Evolutionary conservation across 2,329 filamentous ascomycete species (phyloP), one percentile per base, ranked within the genome.

Genomic region (Leptographium lundbergii): DNA sequence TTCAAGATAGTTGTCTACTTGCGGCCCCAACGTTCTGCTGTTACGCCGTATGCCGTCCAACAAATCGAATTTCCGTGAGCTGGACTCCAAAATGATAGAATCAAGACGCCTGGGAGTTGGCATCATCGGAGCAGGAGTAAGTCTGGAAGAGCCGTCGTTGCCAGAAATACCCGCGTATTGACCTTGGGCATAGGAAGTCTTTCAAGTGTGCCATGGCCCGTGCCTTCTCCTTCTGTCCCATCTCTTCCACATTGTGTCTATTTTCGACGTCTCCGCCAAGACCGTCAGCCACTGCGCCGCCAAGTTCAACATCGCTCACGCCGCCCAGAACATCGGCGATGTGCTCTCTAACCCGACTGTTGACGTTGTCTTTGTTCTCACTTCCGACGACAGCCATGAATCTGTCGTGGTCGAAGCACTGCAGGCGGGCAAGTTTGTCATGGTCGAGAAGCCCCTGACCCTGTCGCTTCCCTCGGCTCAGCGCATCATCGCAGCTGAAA

Each of bases 391-490:
- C n/a, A n/a, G n/a, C n/a, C n/a, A n/a, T n/a, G n/a, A n/a, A n/a
- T n/a, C n/a, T n/a, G n/a, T n/a, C n/a, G n/a, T n/a, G n/a, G 77
- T 85, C 29, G 65, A 75, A 0, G 80, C 81, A 0, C 70, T 86
- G 1, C 61, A 77, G 59, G 68, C 76, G 19, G 74, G 76, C 57
- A 86, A 86, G 66, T n/a, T 71, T 62, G 77, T 79, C 19, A 73
- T 86, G 61, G 69, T 86, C 7, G 82, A 86, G 66, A 84, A 84
- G 60, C 82, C 83, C 0, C 64, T 82, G 3, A 74, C 80, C 0
- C 66, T 85, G 9, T 78, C 72, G 27, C 67, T 77, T n/a, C 71
- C 69, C 2, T 75, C 76, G 52, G 70, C 75, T 0, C 67, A 76
- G 22, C 66, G 69, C 0, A 76, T 86, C 27, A 68, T 77, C 34